Evolutionary conservation across 208 protist species (phyloP), one percentile per base, ranked within the genome.

Genomic region (Trypanosoma lewisi): DNA sequence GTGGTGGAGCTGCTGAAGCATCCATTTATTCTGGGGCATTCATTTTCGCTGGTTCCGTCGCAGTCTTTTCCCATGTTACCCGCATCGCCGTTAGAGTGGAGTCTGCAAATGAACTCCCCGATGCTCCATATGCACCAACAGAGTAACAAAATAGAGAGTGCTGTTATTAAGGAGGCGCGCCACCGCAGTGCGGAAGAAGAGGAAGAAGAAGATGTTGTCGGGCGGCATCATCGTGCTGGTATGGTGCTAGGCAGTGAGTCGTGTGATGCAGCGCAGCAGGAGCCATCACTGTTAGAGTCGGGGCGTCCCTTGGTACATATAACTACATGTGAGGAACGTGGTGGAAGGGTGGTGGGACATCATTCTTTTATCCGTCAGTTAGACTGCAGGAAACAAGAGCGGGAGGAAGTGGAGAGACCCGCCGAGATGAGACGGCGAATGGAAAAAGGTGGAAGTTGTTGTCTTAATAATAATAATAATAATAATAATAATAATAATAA

Each of bases 1-100:
- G 78, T 85, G 7, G 48, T 63, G 14, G 78, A 93, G 61, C 76
- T 91, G 37, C 75, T 92, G 54, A 74, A 72, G 62, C 89, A 95
- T 60, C 85, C 89, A 12, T 92, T 93, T 42, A 92, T 95, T 53
- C 70, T 70, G 7, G 71, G 64, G 28, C 56, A 60, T n/a, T n/a
- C 57, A 30, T 39, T n/a, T 21, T n/a, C n/a, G 25, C 31, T 65
- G 4, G 6, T 57, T 0, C 64, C 2, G 49, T 76, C 27, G 61
- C 72, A 14, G 63, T 53, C 57, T 4, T 4, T 66, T 19, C 25
- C 39, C 11, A 12, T 50, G 36, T 55, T 66, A 27, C 47, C 60
- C 7, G 14, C 56, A 16, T 49, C 56, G n/a, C 47, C 51, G 4
- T 47, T 47, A 21, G 14, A 21, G 21, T 55, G 60, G 42, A 55